Base-by-base conservation (phyloP, 2,329 filamentous ascomycete genomes). In the Penicillium sp. region DNA sequence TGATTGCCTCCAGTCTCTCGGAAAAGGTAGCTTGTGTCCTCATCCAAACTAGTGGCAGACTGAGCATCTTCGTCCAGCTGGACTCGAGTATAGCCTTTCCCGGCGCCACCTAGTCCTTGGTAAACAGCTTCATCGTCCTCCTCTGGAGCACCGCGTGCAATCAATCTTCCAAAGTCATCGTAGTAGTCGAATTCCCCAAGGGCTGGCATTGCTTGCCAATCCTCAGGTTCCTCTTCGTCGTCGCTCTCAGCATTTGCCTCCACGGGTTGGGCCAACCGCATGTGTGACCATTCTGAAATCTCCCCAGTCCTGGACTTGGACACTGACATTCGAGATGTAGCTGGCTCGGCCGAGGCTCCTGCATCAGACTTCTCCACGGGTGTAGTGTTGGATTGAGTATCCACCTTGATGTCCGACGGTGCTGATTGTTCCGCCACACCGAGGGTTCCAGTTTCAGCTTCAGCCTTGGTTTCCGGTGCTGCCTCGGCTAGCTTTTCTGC, bases 11-110 rank as follows among this genome's bases (percentile, higher is more conserved):
- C 82, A 14, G 82, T 76, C 58, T 91, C 87, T 64, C 91, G 93
- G 80, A 99, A 99, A 3, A 99, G 82, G 72, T 99, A 99, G 55
- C 92, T 87, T 0, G 95, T 99, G 68, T 98, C 93, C 56, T 99
- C 95, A 71, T 99, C 95, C 87, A 99, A 87, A 77, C 93, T 98
- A 3, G 92, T 99, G 49, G 90, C 90, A 27, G 93, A 97, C 72
- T 96, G 87, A 14, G 88, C 93, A 74, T 99, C 95, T 62, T 99
- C 95, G 67, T 99, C 95, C 67, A 96, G 84, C 61, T 96, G 85
- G n/a, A 99, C 91, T 49, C 92, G 85, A 0, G 95, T 99, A 73
- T 99, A 99, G 4, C 95, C 95, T 75, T 92, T 97, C 39, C 92
- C 92, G 9, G 93, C 93, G 27, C 93, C 93, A 24, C 93, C 93